Conservation (phyloP, 1,284 basidiomycete species). For the Puccinia coronata region DNA sequence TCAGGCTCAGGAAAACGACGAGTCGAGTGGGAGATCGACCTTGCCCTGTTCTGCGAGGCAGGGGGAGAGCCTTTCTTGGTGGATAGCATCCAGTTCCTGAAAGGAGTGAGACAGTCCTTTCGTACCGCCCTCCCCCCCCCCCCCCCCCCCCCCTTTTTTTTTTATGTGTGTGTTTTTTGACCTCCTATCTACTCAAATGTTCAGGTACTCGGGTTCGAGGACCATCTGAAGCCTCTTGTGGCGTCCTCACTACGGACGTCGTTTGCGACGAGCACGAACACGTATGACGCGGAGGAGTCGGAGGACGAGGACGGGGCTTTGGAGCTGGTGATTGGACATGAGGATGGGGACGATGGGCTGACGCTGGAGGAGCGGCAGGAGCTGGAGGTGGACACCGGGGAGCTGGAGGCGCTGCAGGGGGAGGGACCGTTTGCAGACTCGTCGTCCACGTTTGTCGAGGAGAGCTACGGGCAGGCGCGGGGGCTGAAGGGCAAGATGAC, state of each 20-base stretch:
- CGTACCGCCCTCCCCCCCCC: background rate
- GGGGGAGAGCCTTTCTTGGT: slow-evolving; percentile 51
- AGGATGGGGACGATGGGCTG: slow-evolving; percentile 42
- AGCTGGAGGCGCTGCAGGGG: background rate
- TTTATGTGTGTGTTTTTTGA: too few relatives aligned
- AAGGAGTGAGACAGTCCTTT: slow-evolving; percentile 47
- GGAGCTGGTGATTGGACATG: slow-evolving; percentile 25
- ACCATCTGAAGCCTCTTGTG: slow-evolving; percentile 36
- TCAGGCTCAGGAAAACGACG: slow-evolving; percentile 50
- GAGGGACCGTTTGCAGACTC: slow-evolving; percentile 44
- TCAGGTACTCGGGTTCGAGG: slow-evolving; percentile 43
- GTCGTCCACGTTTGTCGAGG: background rate
- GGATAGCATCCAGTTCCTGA: slow-evolving; percentile 52
- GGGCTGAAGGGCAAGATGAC: slow-evolving; percentile 26
- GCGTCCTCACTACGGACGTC: slow-evolving; percentile 16
- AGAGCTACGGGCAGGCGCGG: background rate
- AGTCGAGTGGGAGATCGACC: slow-evolving; percentile 54
- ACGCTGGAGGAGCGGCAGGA: slow-evolving; percentile 44
- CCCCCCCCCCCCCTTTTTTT: background rate
- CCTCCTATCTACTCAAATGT: too few relatives aligned
- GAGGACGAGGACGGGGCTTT: slow-evolving; percentile 26
- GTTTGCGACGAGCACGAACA: slow-evolving; percentile 10
- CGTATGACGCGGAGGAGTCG: background rate
- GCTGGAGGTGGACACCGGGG: slow-evolving; percentile 20
- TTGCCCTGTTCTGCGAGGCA: slow-evolving; percentile 53